phyloP scores from a whole-genome alignment of 2,329 filamentous ascomycete species.

The Exophiala mesophila region DNA sequence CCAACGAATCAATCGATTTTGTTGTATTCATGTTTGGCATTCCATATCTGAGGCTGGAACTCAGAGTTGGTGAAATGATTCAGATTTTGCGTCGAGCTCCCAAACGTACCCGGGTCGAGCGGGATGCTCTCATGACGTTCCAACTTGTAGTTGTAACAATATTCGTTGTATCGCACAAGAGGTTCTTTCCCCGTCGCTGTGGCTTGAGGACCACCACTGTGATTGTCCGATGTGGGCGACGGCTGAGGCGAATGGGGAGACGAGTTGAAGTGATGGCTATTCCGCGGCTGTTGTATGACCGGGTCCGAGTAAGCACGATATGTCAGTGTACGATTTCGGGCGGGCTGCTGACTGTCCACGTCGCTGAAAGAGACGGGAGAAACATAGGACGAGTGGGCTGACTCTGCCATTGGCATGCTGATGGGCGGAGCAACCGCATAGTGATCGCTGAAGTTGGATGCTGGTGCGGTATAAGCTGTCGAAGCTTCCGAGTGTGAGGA shows the following conservation, averaged over 20 bases:
- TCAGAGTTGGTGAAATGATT: constrained; percentile 44
- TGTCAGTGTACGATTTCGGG: neutral
- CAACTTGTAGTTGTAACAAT: constrained; percentile 12
- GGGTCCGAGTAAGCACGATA: constrained; percentile 10
- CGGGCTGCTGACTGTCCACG: neutral
- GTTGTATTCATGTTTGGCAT: constrained; percentile 33
- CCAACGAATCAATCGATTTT: constrained; percentile 12
- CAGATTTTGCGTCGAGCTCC: constrained; percentile 40
- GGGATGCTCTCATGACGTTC: constrained; percentile 13
- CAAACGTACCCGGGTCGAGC: constrained; percentile 16
- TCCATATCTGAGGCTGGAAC: constrained; percentile 44
- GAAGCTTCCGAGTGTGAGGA: constrained; percentile 47
- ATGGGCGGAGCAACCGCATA: neutral
- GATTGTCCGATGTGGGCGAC: constrained; percentile 8
- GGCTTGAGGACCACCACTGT: neutral
- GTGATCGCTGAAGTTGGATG: neutral
- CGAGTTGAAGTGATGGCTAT: neutral
- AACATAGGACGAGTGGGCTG: neutral
- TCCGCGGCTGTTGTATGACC: constrained; percentile 4
- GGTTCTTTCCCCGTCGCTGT: constrained; percentile 8
- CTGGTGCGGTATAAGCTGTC: neutral
- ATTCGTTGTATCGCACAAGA: constrained; percentile 16
- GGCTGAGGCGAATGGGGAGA: constrained; percentile 15
- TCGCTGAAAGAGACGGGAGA: neutral
- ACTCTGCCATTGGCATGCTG: neutral